A percentile compares a stretch with the other conserved stretches of the same genome.
Conservation (phyloP, 495 filamentous ascomycete species). For the Pyrenula aspistea region DNA sequence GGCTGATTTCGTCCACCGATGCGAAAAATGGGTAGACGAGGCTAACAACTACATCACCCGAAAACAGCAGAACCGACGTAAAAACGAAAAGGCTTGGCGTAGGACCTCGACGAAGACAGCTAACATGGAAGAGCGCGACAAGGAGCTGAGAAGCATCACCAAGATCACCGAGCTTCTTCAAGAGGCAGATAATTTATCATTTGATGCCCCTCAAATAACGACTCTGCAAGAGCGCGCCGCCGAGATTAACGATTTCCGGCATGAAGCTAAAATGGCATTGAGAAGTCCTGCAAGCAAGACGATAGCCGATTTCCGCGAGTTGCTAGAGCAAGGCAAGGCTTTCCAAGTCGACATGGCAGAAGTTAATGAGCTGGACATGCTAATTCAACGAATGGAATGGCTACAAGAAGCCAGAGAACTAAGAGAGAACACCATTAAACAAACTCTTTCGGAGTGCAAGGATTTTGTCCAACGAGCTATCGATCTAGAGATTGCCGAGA, state of each 20-base stretch:
- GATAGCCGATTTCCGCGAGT: slow-evolving; percentile 71
- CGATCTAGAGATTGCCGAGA: slow-evolving; percentile 62
- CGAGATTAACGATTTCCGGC: slow-evolving; percentile 77
- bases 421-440: slow-evolving; percentile 40
- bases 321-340: slow-evolving; percentile 73
- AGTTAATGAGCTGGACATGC: slow-evolving; percentile 67
- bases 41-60: slow-evolving; percentile 93
- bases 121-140: slow-evolving; percentile 81
- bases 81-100: slow-evolving; percentile 90
- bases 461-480: slow-evolving; percentile 65
- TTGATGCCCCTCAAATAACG: slow-evolving; percentile 88
- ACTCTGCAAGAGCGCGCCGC: slow-evolving; percentile 78
- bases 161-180: slow-evolving; percentile 77
- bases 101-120: slow-evolving; percentile 60
- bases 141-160: slow-evolving; percentile 79
- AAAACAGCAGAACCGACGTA: slow-evolving; percentile 96
- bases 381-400: slow-evolving; percentile 82
- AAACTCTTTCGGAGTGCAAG: slow-evolving; percentile 61
- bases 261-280: slow-evolving; percentile 59
- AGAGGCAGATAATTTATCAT: slow-evolving; percentile 77
- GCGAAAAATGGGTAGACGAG: slow-evolving; percentile 97
- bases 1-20: slow-evolving; percentile 81
- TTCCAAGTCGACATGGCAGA: slow-evolving; percentile 96
- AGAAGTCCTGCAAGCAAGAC: slow-evolving; percentile 44
- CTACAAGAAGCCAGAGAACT: slow-evolving; percentile 60